These are phyloP conservation scores for Paratinospora sagittata DNA, from an alignment of 164 flowering plant species.

Conservation along the genomic window DNA sequence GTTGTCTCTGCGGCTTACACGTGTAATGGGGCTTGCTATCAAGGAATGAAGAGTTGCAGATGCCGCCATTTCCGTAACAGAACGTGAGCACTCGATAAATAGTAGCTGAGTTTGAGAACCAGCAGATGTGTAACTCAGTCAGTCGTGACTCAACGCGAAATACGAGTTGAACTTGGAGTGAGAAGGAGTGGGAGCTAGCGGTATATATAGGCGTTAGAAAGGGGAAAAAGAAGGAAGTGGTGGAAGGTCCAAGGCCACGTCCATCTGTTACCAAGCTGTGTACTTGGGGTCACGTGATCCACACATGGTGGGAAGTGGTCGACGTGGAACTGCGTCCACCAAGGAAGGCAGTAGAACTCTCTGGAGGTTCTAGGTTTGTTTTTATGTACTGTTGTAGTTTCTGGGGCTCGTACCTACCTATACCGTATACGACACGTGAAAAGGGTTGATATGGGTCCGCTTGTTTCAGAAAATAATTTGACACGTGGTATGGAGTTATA, in stretches of 20 bases:
- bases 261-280: not conserved
- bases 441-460: too few relatives aligned
- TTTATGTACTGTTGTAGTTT: constrained; percentile 4
- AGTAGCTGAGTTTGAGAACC: not conserved
- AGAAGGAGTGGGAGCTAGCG: not conserved
- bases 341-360: not conserved
- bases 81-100: not conserved
- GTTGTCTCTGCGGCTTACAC: not conserved
- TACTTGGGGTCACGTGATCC: not conserved
- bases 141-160: not conserved
- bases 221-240: not conserved
- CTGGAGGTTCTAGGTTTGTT: too few relatives aligned
- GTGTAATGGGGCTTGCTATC: constrained; percentile 8
- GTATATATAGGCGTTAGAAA: not conserved
- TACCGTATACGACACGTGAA: too few relatives aligned
- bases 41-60: constrained; percentile 25
- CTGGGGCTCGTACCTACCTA: not conserved
- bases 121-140: not conserved
- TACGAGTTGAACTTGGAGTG: not conserved
- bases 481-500: too few relatives aligned
- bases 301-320: not conserved
- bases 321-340: constrained; percentile 3
- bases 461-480: too few relatives aligned
- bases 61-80: constrained; percentile 20
- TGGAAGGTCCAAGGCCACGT: not conserved